Evolutionary conservation across 2,329 filamentous ascomycete species (phyloP).

Genomic region (Nigrospora oryzae): DNA sequence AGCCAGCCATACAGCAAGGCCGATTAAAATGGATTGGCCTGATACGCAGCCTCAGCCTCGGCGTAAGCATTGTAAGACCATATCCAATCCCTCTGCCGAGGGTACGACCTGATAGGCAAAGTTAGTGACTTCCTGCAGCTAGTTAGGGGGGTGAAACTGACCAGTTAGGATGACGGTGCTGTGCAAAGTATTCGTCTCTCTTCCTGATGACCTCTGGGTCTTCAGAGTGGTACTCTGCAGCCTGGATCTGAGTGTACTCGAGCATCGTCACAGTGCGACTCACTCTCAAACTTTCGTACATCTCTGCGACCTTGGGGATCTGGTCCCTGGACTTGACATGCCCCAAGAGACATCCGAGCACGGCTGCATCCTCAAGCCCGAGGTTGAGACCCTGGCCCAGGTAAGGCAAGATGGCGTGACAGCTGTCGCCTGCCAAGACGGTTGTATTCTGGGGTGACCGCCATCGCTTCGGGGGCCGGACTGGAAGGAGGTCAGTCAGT

Average conservation of each 20-base stretch:
- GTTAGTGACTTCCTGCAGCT: not conserved
- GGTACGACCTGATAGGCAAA: not conserved
- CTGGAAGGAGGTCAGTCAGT: too few relatives aligned
- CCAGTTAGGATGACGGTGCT: not conserved
- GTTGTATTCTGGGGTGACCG: not conserved
- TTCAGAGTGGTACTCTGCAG: too few relatives aligned
- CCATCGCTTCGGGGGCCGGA: too few relatives aligned
- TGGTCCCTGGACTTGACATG: not conserved
- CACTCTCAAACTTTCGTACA: not conserved
- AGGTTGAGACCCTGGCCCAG: conserved; percentile 2
- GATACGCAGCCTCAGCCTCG: not conserved
- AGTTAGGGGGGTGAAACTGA: not conserved
- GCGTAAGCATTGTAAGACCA: not conserved
- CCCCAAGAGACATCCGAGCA: not conserved
- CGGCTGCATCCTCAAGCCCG: conserved; percentile 2
- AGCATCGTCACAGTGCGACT: not conserved
- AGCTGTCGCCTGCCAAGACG: conserved; percentile 1
- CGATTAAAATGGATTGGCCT: not conserved
- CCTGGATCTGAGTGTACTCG: not conserved
- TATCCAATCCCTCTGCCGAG: not conserved
- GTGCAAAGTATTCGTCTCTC: not conserved
- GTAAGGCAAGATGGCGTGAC: not conserved
- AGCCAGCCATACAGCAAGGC: too few relatives aligned
- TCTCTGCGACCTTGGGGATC: not conserved
- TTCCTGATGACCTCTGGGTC: too few relatives aligned